Evolutionary conservation across 2,329 filamentous ascomycete species (phyloP).

Genomic region (Akanthomyces uredinophilus): DNA sequence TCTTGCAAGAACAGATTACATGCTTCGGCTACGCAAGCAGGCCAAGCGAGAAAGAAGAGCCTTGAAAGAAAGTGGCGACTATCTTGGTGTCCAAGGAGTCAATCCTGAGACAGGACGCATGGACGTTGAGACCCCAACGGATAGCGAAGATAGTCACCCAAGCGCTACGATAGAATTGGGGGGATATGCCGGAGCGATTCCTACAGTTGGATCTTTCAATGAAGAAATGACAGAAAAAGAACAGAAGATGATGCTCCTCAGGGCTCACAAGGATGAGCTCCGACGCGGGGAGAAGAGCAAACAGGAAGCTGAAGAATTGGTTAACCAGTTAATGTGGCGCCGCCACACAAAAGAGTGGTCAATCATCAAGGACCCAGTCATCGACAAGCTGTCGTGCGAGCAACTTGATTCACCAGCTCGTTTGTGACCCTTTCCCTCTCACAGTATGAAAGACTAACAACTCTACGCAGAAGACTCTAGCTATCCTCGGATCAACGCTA

Average conservation of each 20-base stretch:
- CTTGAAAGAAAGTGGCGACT: conserved; percentile 52
- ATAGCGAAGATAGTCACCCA: conserved; percentile 37
- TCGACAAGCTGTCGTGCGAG: conserved; percentile 21
- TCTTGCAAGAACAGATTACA: conserved; percentile 16
- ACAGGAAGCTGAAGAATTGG: conserved; percentile 28
- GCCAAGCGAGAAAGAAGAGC: conserved; percentile 34
- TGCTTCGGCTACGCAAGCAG: conserved; percentile 29
- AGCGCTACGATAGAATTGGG: conserved; percentile 21
- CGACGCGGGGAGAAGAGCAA: conserved; percentile 40
- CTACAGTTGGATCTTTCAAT: conserved; percentile 29
- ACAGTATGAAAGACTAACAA: neutral
- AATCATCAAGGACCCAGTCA: conserved; percentile 45
- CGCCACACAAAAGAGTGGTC: conserved; percentile 45
- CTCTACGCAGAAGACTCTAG: neutral
- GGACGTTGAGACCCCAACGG: conserved; percentile 46
- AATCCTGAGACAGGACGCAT: conserved; percentile 53
- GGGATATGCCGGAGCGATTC: conserved; percentile 28
- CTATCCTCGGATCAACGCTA: neutral
- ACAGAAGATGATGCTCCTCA: conserved; percentile 31
- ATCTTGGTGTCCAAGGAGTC: conserved; percentile 52
- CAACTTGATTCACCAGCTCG: neutral
- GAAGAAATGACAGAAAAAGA: conserved; percentile 32
- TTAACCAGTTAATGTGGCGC: conserved; percentile 38
- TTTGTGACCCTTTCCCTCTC: neutral
- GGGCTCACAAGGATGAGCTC: conserved; percentile 32